These are phyloP conservation scores for Paecilomyces variotii DNA, from an alignment of 2,329 filamentous ascomycete species.

Conservation along the genomic window DNA sequence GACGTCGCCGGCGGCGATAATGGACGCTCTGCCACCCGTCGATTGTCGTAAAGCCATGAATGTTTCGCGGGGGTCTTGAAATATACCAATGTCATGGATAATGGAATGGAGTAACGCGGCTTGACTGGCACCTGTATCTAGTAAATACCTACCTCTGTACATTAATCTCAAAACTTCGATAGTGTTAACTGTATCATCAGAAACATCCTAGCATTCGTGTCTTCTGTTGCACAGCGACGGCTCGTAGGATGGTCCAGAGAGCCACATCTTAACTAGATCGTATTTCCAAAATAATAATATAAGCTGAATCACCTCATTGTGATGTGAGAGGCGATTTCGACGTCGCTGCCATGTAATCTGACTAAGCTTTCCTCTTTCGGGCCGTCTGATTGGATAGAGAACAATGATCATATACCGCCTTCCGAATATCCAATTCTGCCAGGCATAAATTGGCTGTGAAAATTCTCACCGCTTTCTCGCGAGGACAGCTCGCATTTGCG, in stretches of 20 bases:
- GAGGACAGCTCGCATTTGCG: too few species aligned
- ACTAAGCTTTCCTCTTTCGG: background rate
- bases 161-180: background rate
- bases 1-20: conserved; percentile 1
- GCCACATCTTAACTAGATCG: too few species aligned
- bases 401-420: background rate
- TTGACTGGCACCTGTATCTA: background rate
- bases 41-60: background rate
- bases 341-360: background rate
- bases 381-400: too few species aligned
- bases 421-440: background rate
- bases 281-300: background rate
- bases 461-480: background rate
- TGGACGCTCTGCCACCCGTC: conserved; percentile 3
- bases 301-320: background rate
- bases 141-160: background rate
- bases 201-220: background rate
- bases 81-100: background rate
- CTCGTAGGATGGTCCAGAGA: too few species aligned
- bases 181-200: background rate
- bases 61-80: background rate
- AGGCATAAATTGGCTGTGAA: background rate
- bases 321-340: background rate
- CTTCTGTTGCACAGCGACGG: background rate
- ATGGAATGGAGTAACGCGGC: background rate